phyloP scores from a whole-genome alignment of 225 moss, liverwort and hornwort species.

The Straminergon stramineum region DNA sequence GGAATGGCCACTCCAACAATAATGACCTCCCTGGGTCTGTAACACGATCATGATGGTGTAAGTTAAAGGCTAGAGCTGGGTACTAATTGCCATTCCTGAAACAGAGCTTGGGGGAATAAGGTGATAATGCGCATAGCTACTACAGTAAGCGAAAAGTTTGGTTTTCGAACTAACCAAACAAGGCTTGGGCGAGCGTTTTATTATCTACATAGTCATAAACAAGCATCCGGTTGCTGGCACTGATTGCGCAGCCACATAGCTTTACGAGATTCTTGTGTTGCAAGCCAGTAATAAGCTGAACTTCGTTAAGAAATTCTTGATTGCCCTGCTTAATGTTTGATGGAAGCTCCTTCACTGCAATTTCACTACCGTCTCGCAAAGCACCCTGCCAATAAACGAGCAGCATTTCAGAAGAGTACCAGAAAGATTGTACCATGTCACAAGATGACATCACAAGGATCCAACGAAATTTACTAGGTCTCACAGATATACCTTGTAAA shows the following conservation, averaged over 20 bases:
- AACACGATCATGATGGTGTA: neutral
- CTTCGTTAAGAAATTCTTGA: slow-evolving; percentile 54
- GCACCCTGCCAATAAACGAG: slow-evolving; percentile 22
- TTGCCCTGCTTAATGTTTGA: slow-evolving; percentile 36
- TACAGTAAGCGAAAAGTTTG: neutral
- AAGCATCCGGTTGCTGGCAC: slow-evolving; percentile 40
- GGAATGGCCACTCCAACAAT: slow-evolving; percentile 47
- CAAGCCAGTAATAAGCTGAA: slow-evolving; percentile 46
- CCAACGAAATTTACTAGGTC: neutral
- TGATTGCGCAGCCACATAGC: slow-evolving; percentile 58
- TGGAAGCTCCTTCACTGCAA: slow-evolving; percentile 61
- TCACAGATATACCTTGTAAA: slow-evolving; percentile 26
- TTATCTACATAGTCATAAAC: slow-evolving; percentile 61
- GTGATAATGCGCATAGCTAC: neutral
- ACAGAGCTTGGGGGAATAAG: neutral
- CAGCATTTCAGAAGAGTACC: neutral
- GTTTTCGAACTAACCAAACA: slow-evolving; percentile 43
- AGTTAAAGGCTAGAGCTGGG: neutral
- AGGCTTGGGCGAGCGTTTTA: slow-evolving; percentile 43
- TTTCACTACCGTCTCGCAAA: slow-evolving; percentile 36
- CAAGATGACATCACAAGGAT: neutral
- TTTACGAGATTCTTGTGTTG: slow-evolving; percentile 55
- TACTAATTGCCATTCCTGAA: neutral
- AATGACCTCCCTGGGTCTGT: slow-evolving; percentile 16
- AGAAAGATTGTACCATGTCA: neutral